phyloP scores from a whole-genome alignment of 2,329 filamentous ascomycete species.

The Lasiodiplodia theobromae region DNA sequence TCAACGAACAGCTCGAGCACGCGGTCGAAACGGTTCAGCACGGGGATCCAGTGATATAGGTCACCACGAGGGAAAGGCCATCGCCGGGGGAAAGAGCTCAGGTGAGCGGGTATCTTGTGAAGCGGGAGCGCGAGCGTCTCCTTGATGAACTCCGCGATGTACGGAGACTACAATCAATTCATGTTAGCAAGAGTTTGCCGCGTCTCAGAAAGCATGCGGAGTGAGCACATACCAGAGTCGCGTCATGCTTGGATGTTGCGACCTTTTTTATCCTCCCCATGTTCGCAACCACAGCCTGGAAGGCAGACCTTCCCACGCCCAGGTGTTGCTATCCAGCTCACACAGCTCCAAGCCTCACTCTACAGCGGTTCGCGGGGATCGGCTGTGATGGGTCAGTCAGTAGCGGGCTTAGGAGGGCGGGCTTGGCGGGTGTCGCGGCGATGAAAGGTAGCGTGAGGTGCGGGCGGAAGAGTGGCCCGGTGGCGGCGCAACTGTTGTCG shows the following conservation, averaged over 20 bases:
- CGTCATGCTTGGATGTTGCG: slow-evolving; percentile 61
- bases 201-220: neutral
- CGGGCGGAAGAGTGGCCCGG: slow-evolving; percentile 15
- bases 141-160: slow-evolving; percentile 81
- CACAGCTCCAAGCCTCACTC: neutral
- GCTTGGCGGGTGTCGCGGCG: slow-evolving; percentile 25
- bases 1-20: slow-evolving; percentile 83
- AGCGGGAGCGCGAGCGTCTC: slow-evolving; percentile 73
- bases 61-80: slow-evolving; percentile 98
- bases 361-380: slow-evolving; percentile 15
- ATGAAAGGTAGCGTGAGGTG: slow-evolving; percentile 17
- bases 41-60: slow-evolving; percentile 96
- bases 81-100: slow-evolving; percentile 81
- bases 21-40: slow-evolving; percentile 91
- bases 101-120: slow-evolving; percentile 76
- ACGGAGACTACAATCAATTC: slow-evolving; percentile 72
- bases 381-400: slow-evolving; percentile 2
- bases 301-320: slow-evolving; percentile 40
- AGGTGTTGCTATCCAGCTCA: slow-evolving; percentile 26
- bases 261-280: slow-evolving; percentile 65
- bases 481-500: neutral
- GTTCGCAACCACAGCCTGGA: slow-evolving; percentile 45
- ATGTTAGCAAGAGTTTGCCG: slow-evolving; percentile 1
- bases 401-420: slow-evolving; percentile 3
- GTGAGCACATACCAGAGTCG: slow-evolving; percentile 53